Base-by-base conservation (phyloP, 345 rosid species). In the Camelina hispida region DNA sequence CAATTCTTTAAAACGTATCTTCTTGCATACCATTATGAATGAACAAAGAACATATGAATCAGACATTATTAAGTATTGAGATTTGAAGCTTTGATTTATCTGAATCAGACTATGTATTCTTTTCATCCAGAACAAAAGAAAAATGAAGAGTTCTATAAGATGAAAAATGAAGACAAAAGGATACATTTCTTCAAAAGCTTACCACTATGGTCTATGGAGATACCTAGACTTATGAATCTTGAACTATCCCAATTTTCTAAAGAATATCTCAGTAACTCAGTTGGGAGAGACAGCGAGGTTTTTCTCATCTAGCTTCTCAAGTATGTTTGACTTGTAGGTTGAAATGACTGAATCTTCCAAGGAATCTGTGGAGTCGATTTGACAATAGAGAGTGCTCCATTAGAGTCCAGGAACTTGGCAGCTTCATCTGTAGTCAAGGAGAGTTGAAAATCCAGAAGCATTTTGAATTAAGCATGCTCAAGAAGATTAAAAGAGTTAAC, bases 221-320 rank as follows among this genome's bases (percentile, higher is more conserved):
- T 30, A 30, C 32, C 32, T 30, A 30, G 32, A 30, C 6, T 30
- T 30, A 30, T 30, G 22, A 32, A 35, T 20, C 42, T 5, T 57
- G 22, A 20, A 20, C 22, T 20, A 20, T 20, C 22, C 22, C 22
- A 20, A 1, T 20, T 65, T 14, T 28, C 54, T 18, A 15, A 30
- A 60, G 18, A 10, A 28, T 32, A 69, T 15, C 32, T 76, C 37
- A 62, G 13, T 32, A 69, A 11, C 32, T 76, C 37, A 62, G 13
- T 23, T 68, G 64, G 85, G 71, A 44, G 73, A 69, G 44, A 73
- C 42, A 9, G 79, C 74, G 11, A 66, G 69, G 78, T 67, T 81
- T 72, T 81, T 62, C 30, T 90, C 93, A 80, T 81, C 84, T 72
- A 90, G 87, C 74, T 87, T 86, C 81, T 86, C 84, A 32, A 92